Percentiles rank a stretch among this genome's conserved stretches.
These are phyloP conservation scores for Mycothermus thermophilus DNA, from an alignment of 495 filamentous ascomycete species.

Conservation along the genomic window DNA sequence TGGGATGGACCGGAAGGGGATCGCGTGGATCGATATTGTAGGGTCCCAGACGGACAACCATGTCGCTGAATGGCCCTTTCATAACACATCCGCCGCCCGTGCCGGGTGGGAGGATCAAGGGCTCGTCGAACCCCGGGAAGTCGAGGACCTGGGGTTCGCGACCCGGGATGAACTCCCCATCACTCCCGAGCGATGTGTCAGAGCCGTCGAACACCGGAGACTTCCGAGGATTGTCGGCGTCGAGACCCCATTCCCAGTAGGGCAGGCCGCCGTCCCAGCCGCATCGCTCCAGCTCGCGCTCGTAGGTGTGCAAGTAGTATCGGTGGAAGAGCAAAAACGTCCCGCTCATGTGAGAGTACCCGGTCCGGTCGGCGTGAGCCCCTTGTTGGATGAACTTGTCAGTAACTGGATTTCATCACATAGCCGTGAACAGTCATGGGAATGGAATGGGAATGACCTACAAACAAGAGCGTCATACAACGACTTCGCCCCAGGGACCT, in stretches of 20 bases:
- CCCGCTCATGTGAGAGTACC: constrained; percentile 47
- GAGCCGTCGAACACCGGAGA: constrained; percentile 52
- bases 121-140: neutral
- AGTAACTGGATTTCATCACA: no score
- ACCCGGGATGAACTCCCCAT: constrained; percentile 35
- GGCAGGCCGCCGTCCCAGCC: constrained; percentile 38
- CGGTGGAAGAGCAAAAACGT: constrained; percentile 61
- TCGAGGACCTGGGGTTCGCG: constrained; percentile 11
- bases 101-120: constrained; percentile 27
- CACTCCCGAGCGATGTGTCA: constrained; percentile 44
- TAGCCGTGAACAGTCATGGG: no score
- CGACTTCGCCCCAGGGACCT: constrained; percentile 13
- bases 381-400: no score
- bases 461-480: constrained; percentile 54
- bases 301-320: constrained; percentile 49
- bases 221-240: constrained; percentile 31
- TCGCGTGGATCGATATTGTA: constrained; percentile 20
- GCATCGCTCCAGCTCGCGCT: constrained; percentile 54
- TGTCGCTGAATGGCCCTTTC: constrained; percentile 43
- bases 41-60: constrained; percentile 40
- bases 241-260: constrained; percentile 54
- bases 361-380: constrained; percentile 49
- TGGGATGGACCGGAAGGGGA: no score
- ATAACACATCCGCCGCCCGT: constrained; percentile 52
- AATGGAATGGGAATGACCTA: no score